A percentile compares a stretch with the other conserved stretches of the same genome.
Evolutionary conservation across 495 filamentous ascomycete species (phyloP).

Genomic region (Talaromyces thailandensis): DNA sequence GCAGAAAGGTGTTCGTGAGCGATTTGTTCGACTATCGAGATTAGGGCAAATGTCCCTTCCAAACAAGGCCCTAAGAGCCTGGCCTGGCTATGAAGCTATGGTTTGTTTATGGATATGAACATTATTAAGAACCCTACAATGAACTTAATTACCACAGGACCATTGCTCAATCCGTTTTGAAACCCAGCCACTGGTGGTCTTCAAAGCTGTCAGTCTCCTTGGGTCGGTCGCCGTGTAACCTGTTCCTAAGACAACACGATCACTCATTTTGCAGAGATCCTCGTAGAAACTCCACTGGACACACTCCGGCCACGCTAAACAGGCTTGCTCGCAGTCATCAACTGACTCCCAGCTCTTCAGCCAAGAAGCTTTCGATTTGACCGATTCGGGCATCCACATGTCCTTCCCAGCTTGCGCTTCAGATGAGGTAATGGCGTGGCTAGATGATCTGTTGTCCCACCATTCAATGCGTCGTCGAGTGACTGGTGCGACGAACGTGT

Average conservation of each 20-base stretch:
- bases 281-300: constrained; percentile 23
- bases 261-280: constrained; percentile 14
- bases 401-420: constrained; percentile 7
- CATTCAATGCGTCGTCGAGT: constrained; percentile 9
- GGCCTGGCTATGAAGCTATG: background rate
- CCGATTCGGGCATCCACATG: constrained; percentile 10
- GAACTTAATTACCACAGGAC: constrained; percentile 11
- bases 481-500: constrained; percentile 13
- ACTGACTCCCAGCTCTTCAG: constrained; percentile 16
- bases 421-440: constrained; percentile 18
- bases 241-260: constrained; percentile 10
- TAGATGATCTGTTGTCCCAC: constrained; percentile 15
- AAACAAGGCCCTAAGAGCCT: background rate
- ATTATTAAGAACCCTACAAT: background rate
- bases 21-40: background rate
- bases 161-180: constrained; percentile 14
- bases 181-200: constrained; percentile 21
- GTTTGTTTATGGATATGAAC: background rate
- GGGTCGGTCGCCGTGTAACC: constrained; percentile 16
- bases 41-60: background rate
- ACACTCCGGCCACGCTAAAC: constrained; percentile 16
- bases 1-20: background rate
- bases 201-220: constrained; percentile 14
- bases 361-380: constrained; percentile 13
- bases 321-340: constrained; percentile 18